A percentile compares a stretch with the other conserved stretches of the same genome.
These are phyloP conservation scores for Oxytropis ochrocephala DNA, from an alignment of 306 rosid genomes.

Conservation along the genomic window DNA sequence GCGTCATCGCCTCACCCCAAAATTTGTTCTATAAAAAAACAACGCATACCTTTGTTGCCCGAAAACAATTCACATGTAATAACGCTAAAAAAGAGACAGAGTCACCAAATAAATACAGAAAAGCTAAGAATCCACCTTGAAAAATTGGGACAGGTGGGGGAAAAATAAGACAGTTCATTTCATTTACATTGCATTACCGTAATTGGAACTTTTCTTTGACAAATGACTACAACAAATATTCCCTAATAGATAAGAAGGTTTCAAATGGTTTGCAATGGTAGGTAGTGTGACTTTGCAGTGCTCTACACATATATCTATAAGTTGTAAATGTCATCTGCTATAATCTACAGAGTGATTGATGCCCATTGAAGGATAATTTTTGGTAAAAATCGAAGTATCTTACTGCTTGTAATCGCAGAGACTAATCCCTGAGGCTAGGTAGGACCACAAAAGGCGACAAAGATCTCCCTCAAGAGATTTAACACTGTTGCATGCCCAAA, in stretches of 20 bases:
- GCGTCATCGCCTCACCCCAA: too few species aligned
- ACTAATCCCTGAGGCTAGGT: too few species aligned
- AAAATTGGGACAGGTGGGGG: neutral
- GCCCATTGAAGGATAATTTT: neutral
- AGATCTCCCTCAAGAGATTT: too few species aligned
- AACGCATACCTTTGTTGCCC: too few species aligned
- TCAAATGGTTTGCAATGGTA: slow-evolving; percentile 2
- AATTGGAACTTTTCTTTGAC: neutral
- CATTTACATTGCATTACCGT: slow-evolving; percentile 7
- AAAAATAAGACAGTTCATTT: neutral
- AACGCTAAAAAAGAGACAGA: neutral
- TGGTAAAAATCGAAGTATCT: too few species aligned
- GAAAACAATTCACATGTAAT: neutral
- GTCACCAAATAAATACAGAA: neutral
- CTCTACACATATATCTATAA: neutral
- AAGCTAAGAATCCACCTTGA: neutral
- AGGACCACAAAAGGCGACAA: too few species aligned
- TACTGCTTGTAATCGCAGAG: too few species aligned
- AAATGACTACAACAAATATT: slow-evolving; percentile 14
- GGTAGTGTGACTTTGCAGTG: neutral
- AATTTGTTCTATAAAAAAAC: too few species aligned
- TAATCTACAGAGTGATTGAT: neutral
- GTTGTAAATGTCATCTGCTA: neutral
- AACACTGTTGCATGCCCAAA: too few species aligned
- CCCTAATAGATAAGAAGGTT: neutral